These are phyloP conservation scores for Pyrenopolyporus hunteri DNA, from an alignment of 495 filamentous ascomycete species.

Conservation along the genomic window DNA sequence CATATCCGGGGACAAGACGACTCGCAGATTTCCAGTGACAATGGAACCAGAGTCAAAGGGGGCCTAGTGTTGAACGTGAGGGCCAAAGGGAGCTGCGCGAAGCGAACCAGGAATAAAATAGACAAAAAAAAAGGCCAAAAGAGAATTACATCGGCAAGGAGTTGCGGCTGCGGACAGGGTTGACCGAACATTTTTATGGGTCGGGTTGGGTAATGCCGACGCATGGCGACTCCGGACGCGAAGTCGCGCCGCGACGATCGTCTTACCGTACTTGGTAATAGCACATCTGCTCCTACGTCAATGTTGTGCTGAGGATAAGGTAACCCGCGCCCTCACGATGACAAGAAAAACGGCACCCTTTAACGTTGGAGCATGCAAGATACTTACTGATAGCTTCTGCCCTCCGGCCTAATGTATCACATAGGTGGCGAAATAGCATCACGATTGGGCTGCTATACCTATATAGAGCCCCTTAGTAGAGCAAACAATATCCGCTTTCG, in stretches of 20 bases:
- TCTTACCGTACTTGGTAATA: constrained; percentile 15
- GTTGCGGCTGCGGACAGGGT: constrained; percentile 15
- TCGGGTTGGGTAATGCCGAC: constrained; percentile 23
- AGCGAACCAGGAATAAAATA: not conserved
- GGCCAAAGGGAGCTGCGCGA: not conserved
- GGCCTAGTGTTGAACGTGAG: not conserved
- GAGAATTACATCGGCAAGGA: constrained; percentile 12
- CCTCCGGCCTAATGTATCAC: too few species aligned
- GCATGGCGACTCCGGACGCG: constrained; percentile 28
- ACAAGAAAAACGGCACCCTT: too few species aligned
- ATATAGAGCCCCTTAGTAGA: not conserved
- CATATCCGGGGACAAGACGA: constrained; percentile 2
- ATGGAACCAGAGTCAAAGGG: not conserved
- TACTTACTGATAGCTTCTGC: too few species aligned
- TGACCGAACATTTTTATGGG: constrained; percentile 25
- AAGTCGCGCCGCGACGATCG: constrained; percentile 28
- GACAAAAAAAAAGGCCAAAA: not conserved
- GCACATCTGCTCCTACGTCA: not conserved
- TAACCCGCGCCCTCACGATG: not conserved
- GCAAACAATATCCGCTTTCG: not conserved
- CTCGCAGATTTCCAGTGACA: not conserved
- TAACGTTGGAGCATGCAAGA: too few species aligned
- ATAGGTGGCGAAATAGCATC: too few species aligned
- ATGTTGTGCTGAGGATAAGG: constrained; percentile 10
- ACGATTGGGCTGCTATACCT: too few species aligned